Conservation (phyloP, 495 filamentous ascomycete genomes). For the Podospora tetraspora region DNA sequence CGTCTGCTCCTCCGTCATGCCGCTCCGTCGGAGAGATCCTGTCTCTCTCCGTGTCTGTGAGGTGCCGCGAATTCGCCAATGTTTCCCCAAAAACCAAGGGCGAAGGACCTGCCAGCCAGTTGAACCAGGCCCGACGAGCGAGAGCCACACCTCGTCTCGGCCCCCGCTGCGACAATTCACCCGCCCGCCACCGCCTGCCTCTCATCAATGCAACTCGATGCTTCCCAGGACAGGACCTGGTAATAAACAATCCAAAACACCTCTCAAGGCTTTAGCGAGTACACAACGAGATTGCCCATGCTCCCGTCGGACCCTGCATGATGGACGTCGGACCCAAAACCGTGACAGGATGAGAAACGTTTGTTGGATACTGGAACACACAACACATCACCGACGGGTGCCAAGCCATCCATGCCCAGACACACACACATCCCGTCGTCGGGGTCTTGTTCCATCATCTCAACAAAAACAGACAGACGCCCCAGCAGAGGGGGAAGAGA, state of each 20-base stretch:
- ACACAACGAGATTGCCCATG: constrained; percentile 2
- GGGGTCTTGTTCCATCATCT: not conserved
- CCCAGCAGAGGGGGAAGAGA: not conserved
- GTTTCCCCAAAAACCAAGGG: not conserved
- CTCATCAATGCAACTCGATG: constrained; percentile 4
- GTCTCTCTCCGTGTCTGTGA: constrained; percentile 3
- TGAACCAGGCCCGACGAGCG: not conserved
- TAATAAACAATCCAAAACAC: constrained; percentile 16
- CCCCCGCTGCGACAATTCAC: not conserved
- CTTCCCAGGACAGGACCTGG: constrained; percentile 7
- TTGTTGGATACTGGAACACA: not conserved
- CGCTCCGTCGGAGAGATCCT: not conserved
- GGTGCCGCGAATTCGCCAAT: not conserved
- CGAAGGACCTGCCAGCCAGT: not conserved
- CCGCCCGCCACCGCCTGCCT: not conserved
- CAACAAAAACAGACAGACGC: not conserved
- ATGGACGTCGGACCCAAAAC: not conserved
- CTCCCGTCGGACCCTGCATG: constrained; percentile 11
- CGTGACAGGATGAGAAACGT: not conserved
- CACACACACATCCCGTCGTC: not conserved
- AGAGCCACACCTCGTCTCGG: not conserved
- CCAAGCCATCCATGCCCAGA: not conserved
- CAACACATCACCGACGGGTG: too few species aligned
- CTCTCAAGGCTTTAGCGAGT: constrained; percentile 4
- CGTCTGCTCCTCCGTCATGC: not conserved